These are phyloP conservation scores for Penicillium fimorum DNA, from an alignment of 495 filamentous ascomycete species.

Conservation along the genomic window DNA sequence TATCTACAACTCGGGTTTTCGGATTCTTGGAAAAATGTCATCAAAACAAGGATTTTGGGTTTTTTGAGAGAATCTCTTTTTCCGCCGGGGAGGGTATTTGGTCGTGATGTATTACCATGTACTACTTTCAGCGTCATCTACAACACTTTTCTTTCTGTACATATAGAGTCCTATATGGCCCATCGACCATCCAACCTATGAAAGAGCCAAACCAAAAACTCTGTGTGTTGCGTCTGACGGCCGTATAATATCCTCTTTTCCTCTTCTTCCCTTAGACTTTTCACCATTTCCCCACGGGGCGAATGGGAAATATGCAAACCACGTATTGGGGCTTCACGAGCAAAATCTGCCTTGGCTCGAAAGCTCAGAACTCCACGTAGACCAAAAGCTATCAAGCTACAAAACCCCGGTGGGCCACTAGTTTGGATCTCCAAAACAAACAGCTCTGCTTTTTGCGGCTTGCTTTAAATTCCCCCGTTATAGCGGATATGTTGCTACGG, in stretches of 20 bases:
- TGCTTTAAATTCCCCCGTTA: neutral
- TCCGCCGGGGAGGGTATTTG: conserved; percentile 37
- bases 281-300: neutral
- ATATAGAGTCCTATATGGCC: conserved; percentile 47
- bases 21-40: conserved; percentile 20
- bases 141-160: conserved; percentile 44
- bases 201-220: conserved; percentile 38
- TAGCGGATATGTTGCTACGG: conserved; percentile 3
- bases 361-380: conserved; percentile 9
- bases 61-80: conserved; percentile 22
- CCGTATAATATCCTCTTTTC: conserved; percentile 20
- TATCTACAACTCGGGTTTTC: conserved; percentile 15
- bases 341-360: neutral
- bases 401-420: conserved; percentile 7
- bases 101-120: conserved; percentile 43
- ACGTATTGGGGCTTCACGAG: conserved; percentile 1
- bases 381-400: conserved; percentile 8
- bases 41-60: conserved; percentile 18
- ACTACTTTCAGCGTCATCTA: conserved; percentile 42
- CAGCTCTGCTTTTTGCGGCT: neutral
- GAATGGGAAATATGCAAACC: neutral
- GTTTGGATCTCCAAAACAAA: neutral
- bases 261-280: conserved; percentile 3
- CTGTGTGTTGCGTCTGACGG: conserved; percentile 34
- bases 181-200: conserved; percentile 32